phyloP scores from a whole-genome alignment of 1,139 yeast genomes.

The Ogataea hybrid region DNA sequence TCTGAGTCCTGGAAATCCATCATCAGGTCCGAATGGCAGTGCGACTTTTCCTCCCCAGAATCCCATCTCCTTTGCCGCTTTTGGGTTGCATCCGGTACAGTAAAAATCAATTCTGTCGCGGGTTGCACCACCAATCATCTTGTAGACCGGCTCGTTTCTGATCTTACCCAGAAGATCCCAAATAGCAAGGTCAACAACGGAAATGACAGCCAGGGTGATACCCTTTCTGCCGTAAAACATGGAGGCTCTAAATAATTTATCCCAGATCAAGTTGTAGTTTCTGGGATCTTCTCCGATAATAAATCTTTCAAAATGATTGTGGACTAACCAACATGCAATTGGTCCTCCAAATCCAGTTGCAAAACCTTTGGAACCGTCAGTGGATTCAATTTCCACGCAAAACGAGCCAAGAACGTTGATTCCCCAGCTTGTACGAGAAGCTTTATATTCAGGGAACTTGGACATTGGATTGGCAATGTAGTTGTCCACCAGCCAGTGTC shows the following conservation, averaged over 20 bases:
- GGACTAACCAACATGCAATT: slow-evolving; percentile 47
- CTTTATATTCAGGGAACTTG: slow-evolving; percentile 42
- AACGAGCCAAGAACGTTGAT: slow-evolving; percentile 51
- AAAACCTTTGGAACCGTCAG: slow-evolving; percentile 47
- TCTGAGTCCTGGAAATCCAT: slow-evolving; percentile 43
- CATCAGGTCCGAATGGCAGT: slow-evolving; percentile 49
- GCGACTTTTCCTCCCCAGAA: slow-evolving; percentile 54
- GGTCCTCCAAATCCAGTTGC: slow-evolving; percentile 57
- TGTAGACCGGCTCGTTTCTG: slow-evolving; percentile 48
- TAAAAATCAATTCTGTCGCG: slow-evolving; percentile 43
- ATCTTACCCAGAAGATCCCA: slow-evolving; percentile 50
- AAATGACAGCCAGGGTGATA: slow-evolving; percentile 44
- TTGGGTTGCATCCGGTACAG: slow-evolving; percentile 47
- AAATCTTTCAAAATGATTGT: slow-evolving; percentile 45
- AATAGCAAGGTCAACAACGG: slow-evolving; percentile 45
- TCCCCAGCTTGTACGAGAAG: slow-evolving; percentile 47
- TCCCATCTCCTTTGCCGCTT: slow-evolving; percentile 45
- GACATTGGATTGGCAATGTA: slow-evolving; percentile 49
- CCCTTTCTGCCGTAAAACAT: slow-evolving; percentile 53
- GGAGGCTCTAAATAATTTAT: slow-evolving; percentile 46
- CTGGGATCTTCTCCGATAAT: slow-evolving; percentile 46
- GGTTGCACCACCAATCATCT: slow-evolving; percentile 49
- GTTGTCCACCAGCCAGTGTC: slow-evolving; percentile 48
- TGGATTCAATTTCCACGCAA: slow-evolving; percentile 46
- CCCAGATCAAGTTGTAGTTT: slow-evolving; percentile 44